These are phyloP conservation scores for Populus alba DNA, from an alignment of 345 rosid species.

Conservation along the genomic window DNA sequence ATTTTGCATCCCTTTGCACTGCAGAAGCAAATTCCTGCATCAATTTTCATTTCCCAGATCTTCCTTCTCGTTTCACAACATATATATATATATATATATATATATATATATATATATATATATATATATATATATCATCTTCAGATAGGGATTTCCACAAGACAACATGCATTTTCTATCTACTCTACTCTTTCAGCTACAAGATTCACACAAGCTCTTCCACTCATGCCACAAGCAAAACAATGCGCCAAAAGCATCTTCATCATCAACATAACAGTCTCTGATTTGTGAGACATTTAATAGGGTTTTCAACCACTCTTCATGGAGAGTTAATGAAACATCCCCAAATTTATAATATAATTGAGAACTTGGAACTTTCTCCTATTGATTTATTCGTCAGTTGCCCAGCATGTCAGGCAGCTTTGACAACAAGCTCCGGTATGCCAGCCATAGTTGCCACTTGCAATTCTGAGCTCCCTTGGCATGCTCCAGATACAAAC, in stretches of 20 bases:
- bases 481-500: constrained; percentile 79
- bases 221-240: constrained; percentile 85
- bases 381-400: constrained; percentile 66
- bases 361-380: constrained; percentile 70
- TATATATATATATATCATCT: neutral
- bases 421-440: constrained; percentile 65
- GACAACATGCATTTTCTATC: neutral
- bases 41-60: neutral
- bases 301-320: constrained; percentile 71
- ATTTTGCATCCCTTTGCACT: no score
- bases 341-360: no score
- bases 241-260: constrained; percentile 60
- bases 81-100: no score
- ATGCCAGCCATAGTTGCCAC: constrained; percentile 92
- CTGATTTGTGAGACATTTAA: constrained; percentile 31
- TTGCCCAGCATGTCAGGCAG: constrained; percentile 56
- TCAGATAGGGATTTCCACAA: neutral
- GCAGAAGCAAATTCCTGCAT: neutral
- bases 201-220: constrained; percentile 28
- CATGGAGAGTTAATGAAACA: constrained; percentile 50
- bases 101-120: no score
- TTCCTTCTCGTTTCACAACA: neutral
- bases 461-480: constrained; percentile 86
- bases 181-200: neutral
- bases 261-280: constrained; percentile 20